A percentile compares a stretch with the other conserved stretches of the same genome.
Conservation (phyloP, 331 rosid species). For the Acacia concinna region DNA sequence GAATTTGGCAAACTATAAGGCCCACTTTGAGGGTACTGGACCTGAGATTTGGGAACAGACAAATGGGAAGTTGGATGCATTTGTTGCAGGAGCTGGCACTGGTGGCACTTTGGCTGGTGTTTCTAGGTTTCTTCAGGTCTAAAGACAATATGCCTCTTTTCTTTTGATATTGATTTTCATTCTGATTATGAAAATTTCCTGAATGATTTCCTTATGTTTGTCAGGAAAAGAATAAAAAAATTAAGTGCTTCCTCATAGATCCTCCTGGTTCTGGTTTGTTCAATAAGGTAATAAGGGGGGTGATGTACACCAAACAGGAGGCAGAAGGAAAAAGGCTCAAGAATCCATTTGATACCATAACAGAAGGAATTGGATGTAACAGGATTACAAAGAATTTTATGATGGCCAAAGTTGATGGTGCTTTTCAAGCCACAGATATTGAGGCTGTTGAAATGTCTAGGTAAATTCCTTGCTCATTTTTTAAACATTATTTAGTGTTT, state of each 20-base stretch:
- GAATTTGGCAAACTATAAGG: constrained; percentile 82
- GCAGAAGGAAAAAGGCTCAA: constrained; percentile 91
- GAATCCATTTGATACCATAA: constrained; percentile 93
- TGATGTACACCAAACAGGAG: constrained; percentile 88
- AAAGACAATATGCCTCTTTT: neutral
- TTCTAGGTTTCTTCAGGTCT: constrained; percentile 78
- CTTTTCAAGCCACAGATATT: constrained; percentile 75
- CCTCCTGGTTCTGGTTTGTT: constrained; percentile 97
- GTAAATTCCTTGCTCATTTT: constrained; percentile 40
- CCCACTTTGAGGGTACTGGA: constrained; percentile 87
- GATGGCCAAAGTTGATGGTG: constrained; percentile 85
- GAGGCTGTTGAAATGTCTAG: constrained; percentile 95
- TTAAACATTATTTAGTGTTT: neutral
- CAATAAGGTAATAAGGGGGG: constrained; percentile 90
- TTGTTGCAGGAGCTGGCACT: constrained; percentile 90
- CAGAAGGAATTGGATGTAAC: constrained; percentile 95
- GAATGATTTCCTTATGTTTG: constrained; percentile 18
- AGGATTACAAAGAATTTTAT: constrained; percentile 73
- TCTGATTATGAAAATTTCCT: constrained; percentile 17
- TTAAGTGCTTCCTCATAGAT: constrained; percentile 79
- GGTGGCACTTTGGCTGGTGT: constrained; percentile 95
- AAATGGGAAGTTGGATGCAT: constrained; percentile 66
- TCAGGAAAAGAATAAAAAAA: constrained; percentile 76
- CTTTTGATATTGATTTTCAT: constrained; percentile 3
- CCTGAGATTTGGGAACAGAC: constrained; percentile 97